Conservation (phyloP, 2,329 filamentous ascomycete species). For the Shiraia bambusicola region DNA sequence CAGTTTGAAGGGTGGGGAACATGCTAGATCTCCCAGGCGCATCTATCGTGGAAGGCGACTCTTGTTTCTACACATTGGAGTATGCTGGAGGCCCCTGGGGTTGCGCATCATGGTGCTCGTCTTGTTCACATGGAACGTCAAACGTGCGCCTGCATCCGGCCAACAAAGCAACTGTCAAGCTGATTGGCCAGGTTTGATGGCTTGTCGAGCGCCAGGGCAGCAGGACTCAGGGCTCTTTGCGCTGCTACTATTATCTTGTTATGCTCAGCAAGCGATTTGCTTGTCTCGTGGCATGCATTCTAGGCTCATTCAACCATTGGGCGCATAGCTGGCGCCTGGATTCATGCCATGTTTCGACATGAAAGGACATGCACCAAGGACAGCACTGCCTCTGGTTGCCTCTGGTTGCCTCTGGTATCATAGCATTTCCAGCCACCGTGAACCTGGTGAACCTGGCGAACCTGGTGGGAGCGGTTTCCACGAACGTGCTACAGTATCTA, state of each 20-base stretch:
- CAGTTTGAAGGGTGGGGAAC: conserved; percentile 15
- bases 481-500: conserved; percentile 9
- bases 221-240: conserved; percentile 18
- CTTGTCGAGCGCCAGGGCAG: conserved; percentile 27
- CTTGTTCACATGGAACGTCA: conserved; percentile 23
- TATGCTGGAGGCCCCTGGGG: conserved; percentile 7
- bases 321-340: conserved; percentile 35
- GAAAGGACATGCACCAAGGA: conserved; percentile 27
- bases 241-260: conserved; percentile 16
- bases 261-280: conserved; percentile 20
- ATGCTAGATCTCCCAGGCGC: conserved; percentile 18
- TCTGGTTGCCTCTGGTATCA: conserved; percentile 14
- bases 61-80: conserved; percentile 7
- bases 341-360: conserved; percentile 34
- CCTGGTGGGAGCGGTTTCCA: neutral
- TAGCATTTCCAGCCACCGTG: conserved; percentile 17
- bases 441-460: too few species aligned
- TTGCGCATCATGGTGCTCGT: conserved; percentile 35
- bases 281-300: conserved; percentile 31
- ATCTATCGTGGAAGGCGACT: conserved; percentile 19
- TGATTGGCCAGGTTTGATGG: conserved; percentile 28
- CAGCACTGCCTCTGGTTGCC: conserved; percentile 15
- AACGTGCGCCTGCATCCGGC: conserved; percentile 22
- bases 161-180: conserved; percentile 27
- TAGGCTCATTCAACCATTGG: conserved; percentile 28